phyloP scores from a whole-genome alignment of 108 stramenopile species.

The Seminavis robusta region DNA sequence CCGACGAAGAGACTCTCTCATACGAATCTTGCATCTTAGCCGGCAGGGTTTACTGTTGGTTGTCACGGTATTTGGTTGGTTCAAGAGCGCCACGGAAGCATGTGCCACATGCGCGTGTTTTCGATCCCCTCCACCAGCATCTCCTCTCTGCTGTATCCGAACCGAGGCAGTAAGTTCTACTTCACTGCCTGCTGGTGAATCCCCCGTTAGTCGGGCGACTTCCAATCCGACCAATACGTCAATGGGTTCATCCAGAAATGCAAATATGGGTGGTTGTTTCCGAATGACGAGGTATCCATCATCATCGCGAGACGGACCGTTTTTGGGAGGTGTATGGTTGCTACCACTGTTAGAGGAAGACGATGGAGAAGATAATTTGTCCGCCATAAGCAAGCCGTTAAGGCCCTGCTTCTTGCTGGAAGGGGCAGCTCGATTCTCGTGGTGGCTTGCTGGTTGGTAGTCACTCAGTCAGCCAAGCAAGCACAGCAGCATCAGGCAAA shows the following conservation, averaged over 20 bases:
- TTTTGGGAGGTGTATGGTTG: not conserved
- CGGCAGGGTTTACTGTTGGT: slow-evolving; percentile 1
- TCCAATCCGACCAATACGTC: slow-evolving; percentile 40
- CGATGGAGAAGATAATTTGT: not conserved
- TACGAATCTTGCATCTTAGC: slow-evolving; percentile 1
- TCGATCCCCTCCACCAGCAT: not conserved
- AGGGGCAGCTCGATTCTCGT: too few relatives aligned
- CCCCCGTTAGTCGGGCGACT: not conserved
- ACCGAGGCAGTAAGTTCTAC: slow-evolving; percentile 1
- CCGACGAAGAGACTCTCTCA: not conserved
- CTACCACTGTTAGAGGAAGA: not conserved
- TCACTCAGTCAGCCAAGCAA: too few relatives aligned
- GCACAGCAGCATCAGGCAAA: too few relatives aligned
- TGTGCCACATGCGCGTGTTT: slow-evolving; percentile 1
- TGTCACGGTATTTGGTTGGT: not conserved
- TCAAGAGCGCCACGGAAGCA: too few relatives aligned
- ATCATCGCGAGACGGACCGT: not conserved
- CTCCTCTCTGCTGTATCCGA: not conserved
- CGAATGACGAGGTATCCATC: slow-evolving; percentile 14
- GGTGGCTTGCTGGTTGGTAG: too few relatives aligned
- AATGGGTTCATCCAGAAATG: slow-evolving; percentile 47
- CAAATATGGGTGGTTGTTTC: slow-evolving; percentile 40
- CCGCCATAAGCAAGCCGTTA: too few relatives aligned
- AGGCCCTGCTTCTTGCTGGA: too few relatives aligned
- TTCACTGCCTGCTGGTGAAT: slow-evolving; percentile 17